Conservation (phyloP, 805 yeast species). For the Starmerella apicola region DNA sequence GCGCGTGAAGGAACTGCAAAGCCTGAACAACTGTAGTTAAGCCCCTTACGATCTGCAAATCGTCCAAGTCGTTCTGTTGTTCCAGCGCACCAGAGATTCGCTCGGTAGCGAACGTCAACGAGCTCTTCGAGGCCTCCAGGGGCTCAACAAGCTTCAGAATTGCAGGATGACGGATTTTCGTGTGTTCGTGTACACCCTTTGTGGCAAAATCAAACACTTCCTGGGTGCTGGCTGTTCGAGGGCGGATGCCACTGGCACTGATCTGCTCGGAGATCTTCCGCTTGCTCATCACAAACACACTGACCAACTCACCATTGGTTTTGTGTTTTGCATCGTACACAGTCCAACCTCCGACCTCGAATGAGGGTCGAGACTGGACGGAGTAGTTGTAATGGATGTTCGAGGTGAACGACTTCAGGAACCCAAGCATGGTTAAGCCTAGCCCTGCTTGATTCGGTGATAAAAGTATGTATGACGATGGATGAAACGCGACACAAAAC, state of each 20-base stretch:
- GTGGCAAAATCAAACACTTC: slow-evolving; percentile 57
- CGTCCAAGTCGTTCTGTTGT: slow-evolving; percentile 45
- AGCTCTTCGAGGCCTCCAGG: slow-evolving; percentile 68
- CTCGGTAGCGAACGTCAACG: slow-evolving; percentile 76
- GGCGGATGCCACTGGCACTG: slow-evolving; percentile 37
- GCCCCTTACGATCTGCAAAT: slow-evolving; percentile 67
- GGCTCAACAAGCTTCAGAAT: slow-evolving; percentile 76
- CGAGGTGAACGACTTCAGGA: slow-evolving; percentile 21
- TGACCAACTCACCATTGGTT: slow-evolving; percentile 36
- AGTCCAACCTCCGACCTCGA: slow-evolving; percentile 70
- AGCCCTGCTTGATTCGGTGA: no score
- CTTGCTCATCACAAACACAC: slow-evolving; percentile 82
- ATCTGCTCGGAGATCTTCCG: slow-evolving; percentile 52
- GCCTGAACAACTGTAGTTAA: slow-evolving; percentile 66
- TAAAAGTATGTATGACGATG: no score
- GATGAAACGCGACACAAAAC: no score
- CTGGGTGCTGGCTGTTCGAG: slow-evolving; percentile 37
- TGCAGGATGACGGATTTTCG: slow-evolving; percentile 82
- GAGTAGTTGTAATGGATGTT: slow-evolving; percentile 38
- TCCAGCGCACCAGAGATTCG: slow-evolving; percentile 46
- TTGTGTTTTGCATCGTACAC: slow-evolving; percentile 71
- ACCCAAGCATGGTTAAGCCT: slow-evolving; percentile 18
- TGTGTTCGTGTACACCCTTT: slow-evolving; percentile 55
- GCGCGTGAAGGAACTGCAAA: slow-evolving; percentile 67
- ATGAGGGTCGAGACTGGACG: slow-evolving; percentile 57